Evolutionary conservation across 1,139 yeast genomes (phyloP).

Genomic region (Yamadazyma songkhlaensis): DNA sequence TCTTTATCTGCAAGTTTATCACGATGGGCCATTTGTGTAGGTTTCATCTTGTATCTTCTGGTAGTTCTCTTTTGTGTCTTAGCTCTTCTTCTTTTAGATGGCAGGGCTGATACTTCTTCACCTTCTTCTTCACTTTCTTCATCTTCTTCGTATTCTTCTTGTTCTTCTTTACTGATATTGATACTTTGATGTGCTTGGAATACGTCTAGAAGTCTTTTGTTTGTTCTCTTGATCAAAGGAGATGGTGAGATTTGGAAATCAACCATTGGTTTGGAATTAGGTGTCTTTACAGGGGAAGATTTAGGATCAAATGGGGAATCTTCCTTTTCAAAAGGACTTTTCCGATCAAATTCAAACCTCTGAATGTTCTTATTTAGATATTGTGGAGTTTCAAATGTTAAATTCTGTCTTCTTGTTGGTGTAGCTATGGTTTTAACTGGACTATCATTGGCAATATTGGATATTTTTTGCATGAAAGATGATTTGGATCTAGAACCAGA

Average conservation of each 20-base stretch:
- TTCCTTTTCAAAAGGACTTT: slow-evolving; percentile 1
- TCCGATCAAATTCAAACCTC: slow-evolving; percentile 19
- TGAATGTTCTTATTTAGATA: slow-evolving; percentile 25
- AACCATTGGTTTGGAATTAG: slow-evolving; percentile 5
- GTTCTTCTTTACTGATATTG: slow-evolving; percentile 15
- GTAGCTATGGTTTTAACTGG: slow-evolving; percentile 7
- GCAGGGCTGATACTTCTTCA: slow-evolving; percentile 10
- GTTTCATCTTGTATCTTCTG: slow-evolving; percentile 55
- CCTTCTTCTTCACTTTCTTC: slow-evolving; percentile 12
- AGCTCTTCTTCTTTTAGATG: slow-evolving; percentile 26
- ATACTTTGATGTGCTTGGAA: slow-evolving; percentile 33
- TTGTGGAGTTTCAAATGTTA: slow-evolving; percentile 29
- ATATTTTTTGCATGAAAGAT: slow-evolving; percentile 12
- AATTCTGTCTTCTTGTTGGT: slow-evolving; percentile 3
- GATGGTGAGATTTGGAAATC: slow-evolving; percentile 44
- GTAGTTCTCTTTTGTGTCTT: slow-evolving; percentile 63
- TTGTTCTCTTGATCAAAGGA: slow-evolving; percentile 37
- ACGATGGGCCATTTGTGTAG: slow-evolving; percentile 24
- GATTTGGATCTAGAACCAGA: slow-evolving; percentile 3
- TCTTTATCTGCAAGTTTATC: slow-evolving; percentile 31
- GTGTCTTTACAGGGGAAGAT: slow-evolving; percentile 6
- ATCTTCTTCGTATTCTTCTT: slow-evolving; percentile 14
- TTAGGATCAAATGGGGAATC: slow-evolving; percentile 10
- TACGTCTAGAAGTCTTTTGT: slow-evolving; percentile 34
- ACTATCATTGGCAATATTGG: slow-evolving; percentile 8